Base-by-base conservation (phyloP, 805 yeast species). In the Lachancea lanzarotensis region DNA sequence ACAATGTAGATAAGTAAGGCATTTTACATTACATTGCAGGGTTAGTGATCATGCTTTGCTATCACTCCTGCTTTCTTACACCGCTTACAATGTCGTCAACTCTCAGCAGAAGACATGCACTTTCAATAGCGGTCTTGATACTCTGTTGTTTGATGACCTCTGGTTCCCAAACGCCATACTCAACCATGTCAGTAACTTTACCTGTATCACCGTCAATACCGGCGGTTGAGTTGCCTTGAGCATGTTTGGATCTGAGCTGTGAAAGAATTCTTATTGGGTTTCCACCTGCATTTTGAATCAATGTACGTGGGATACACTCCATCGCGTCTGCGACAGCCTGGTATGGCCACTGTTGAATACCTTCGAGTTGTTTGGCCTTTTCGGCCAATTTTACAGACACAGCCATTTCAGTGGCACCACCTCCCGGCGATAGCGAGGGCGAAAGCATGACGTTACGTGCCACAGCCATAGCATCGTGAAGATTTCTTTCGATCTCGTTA, bases 371-470 rank as follows among this genome's bases (percentile, higher is more conserved):
- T 71, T 89, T 91, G 40, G 98, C 96, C 69, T 79, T 83, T 63
- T 90, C 96, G 15, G 95, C 77, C 48, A 93, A 74, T 53, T 75
- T 79, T 26, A 93, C 97, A 48, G 91, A 76, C 33, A 93, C 89
- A 2, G 98, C 98, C 98, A 93, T 93, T 71, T 93, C 98, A 25
- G 97, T 91, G 43, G 99, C 98, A 57, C 99, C 98, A 49, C 98
- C 99, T 58, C 99, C 99, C 40, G 99, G 99, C 2, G 96, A 77
- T 61, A 93, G 76, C 35, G 90, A 79, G 42, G 99, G 98, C 65
- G 91, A 95, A 55, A 91, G 81, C 74, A 88, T 76, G 30, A 93
- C 96, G 62, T 93, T 93, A 66, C 96, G 80, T 16, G 98, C 82
- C 38, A 93, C 98, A 2, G 96, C 91, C 95, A 93, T 85, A 37